Percentiles rank a stretch among this genome's conserved stretches.
These are phyloP conservation scores for Pseudonitzschia multiseries DNA, from an alignment of 108 stramenopile genomes.

Conservation along the genomic window DNA sequence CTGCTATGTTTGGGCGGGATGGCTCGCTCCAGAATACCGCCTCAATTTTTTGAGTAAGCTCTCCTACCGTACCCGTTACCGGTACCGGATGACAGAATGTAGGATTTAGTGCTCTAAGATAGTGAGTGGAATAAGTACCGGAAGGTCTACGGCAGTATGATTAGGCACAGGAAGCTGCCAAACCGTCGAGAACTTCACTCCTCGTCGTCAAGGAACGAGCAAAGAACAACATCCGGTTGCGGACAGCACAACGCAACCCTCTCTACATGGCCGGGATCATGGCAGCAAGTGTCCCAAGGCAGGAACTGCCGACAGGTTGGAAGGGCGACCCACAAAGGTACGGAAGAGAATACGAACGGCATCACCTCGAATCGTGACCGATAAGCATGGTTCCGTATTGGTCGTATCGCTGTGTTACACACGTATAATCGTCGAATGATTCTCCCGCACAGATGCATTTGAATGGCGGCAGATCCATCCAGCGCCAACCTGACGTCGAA, in stretches of 20 bases:
- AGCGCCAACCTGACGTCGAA: too few relatives aligned
- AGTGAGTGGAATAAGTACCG: neutral
- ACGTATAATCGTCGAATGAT: too few relatives aligned
- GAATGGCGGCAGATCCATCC: too few relatives aligned
- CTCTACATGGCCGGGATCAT: slow-evolving; percentile 13
- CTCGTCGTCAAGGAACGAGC: neutral
- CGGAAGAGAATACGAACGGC: neutral
- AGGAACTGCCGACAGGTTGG: slow-evolving; percentile 15
- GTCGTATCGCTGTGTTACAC: too few relatives aligned
- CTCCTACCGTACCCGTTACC: neutral
- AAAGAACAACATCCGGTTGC: slow-evolving; percentile 9
- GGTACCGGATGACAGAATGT: too few relatives aligned
- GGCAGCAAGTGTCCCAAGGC: slow-evolving; percentile 25
- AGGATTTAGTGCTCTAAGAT: too few relatives aligned
- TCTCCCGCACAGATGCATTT: too few relatives aligned
- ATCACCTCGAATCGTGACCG: neutral
- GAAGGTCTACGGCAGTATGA: neutral
- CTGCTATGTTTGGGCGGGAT: neutral
- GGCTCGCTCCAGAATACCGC: neutral
- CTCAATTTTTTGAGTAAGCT: neutral
- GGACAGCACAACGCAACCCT: slow-evolving; percentile 12
- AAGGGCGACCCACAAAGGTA: slow-evolving; percentile 11
- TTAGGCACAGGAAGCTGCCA: neutral
- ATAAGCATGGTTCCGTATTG: too few relatives aligned
- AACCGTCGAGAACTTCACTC: neutral